Evolutionary conservation across 495 filamentous ascomycete species (phyloP).

Genomic region (Aspergillus taichungensis): DNA sequence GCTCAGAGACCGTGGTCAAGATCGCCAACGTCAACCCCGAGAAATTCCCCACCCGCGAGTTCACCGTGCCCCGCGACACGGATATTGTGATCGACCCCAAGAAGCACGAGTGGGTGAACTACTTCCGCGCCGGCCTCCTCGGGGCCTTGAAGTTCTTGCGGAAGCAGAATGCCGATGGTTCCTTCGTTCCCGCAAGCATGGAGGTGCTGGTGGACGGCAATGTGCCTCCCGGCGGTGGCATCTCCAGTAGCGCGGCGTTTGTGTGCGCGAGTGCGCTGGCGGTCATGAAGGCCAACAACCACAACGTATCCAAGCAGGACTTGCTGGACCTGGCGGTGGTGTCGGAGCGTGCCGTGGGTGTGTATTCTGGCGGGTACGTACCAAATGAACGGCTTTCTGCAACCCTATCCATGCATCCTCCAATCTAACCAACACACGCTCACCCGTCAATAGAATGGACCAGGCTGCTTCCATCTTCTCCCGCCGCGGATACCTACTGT

Average conservation of each 20-base stretch:
- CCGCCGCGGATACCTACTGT: slow-evolving; percentile 71
- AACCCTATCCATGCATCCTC: neutral
- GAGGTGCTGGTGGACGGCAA: slow-evolving; percentile 83
- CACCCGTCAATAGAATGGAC: slow-evolving; percentile 56
- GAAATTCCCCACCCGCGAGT: slow-evolving; percentile 71
- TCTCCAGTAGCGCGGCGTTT: slow-evolving; percentile 91
- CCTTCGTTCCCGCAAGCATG: slow-evolving; percentile 66
- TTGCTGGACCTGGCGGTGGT: slow-evolving; percentile 86
- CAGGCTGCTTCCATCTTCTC: slow-evolving; percentile 97
- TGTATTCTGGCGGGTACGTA: slow-evolving; percentile 85
- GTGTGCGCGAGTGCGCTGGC: slow-evolving; percentile 85
- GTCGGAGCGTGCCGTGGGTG: slow-evolving; percentile 86
- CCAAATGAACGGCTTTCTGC: neutral
- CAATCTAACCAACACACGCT: neutral
- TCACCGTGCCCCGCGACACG: slow-evolving; percentile 55
- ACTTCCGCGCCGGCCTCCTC: slow-evolving; percentile 86
- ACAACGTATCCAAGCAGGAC: slow-evolving; percentile 78
- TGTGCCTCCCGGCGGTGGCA: slow-evolving; percentile 82
- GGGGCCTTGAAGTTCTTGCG: slow-evolving; percentile 74
- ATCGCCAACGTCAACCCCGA: slow-evolving; percentile 70
- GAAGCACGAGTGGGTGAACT: slow-evolving; percentile 92
- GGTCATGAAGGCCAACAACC: slow-evolving; percentile 78
- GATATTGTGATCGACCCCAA: slow-evolving; percentile 75
- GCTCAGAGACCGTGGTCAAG: slow-evolving; percentile 41
- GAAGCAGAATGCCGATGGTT: slow-evolving; percentile 45